These are phyloP conservation scores for Viridothelium virens DNA, from an alignment of 495 filamentous ascomycete species.

Conservation along the genomic window DNA sequence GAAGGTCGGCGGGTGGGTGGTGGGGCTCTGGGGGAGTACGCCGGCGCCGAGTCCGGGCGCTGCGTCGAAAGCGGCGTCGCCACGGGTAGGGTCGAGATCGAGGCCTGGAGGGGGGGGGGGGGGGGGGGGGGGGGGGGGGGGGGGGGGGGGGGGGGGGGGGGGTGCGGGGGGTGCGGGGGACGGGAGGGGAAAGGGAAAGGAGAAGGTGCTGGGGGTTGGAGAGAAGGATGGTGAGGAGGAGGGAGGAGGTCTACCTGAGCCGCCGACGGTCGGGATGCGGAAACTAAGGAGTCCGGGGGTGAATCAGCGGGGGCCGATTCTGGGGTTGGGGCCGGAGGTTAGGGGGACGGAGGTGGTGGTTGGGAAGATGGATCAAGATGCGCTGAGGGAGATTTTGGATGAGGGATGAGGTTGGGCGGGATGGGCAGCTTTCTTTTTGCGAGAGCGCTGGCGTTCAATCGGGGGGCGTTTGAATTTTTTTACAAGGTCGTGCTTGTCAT, in stretches of 20 bases:
- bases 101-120: not conserved
- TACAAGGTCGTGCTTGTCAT: too few relatives aligned
- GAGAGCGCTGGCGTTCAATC: not conserved
- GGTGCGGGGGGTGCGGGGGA: too few relatives aligned
- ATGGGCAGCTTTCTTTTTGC: not conserved
- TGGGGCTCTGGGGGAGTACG: constrained; percentile 32
- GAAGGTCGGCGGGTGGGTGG: constrained; percentile 36
- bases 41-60: constrained; percentile 22
- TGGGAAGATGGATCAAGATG: constrained; percentile 21
- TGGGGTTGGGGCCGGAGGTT: constrained; percentile 29
- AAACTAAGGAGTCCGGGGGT: constrained; percentile 29
- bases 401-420: constrained; percentile 7
- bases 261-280: constrained; percentile 16
- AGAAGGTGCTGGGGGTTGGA: too few relatives aligned
- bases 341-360: constrained; percentile 25
- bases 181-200: too few relatives aligned
- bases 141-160: too few relatives aligned
- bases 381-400: constrained; percentile 32
- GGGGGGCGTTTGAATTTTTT: not conserved
- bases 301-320: constrained; percentile 33
- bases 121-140: not conserved
- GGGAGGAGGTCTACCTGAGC: not conserved
- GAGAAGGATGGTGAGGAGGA: too few relatives aligned
- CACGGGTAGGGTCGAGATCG: not conserved
- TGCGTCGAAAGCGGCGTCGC: not conserved